Base-by-base conservation (phyloP, 2,329 filamentous ascomycete genomes). In the Cladosporium sp. region DNA sequence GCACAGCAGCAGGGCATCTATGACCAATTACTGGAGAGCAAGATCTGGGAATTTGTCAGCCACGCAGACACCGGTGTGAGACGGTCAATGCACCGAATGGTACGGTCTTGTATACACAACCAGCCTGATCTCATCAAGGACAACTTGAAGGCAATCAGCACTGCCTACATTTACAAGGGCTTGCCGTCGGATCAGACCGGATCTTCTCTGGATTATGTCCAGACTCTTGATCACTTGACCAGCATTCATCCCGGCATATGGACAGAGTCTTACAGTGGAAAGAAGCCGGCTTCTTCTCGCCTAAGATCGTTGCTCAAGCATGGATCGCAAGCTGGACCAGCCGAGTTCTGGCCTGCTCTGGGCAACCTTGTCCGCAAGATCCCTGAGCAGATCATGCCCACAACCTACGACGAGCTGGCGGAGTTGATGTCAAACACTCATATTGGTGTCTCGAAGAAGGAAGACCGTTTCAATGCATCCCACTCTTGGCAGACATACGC, bases 401-500 rank as follows among this genome's bases (percentile, higher is more conserved):
- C 43, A 10, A 63, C 78, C 11, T 61, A 71, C 3, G 75, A 83
- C 2, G 78, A 80, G 19, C 78, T 82, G 1, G 74, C 77, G 0
- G 75, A 80, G 4, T 74, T 95, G 3, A 69, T 93, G 4, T 75
- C 77, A 9, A 82, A 87, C 3, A 74, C 95, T 38, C 82, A 85
- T 56, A 75, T 78, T 34, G 91, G 91, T 0, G 79, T 96, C 7
- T 78, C 79, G 1, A 81, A 78, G 51, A 84, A 85, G 58, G 87
- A 93, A 34, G 92, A 96, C 63, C 80, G 82, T 10, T 75, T 77
- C 35, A 87, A 90, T 62, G 77, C 83, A 1, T 74, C 79, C 4
- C 74, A 79, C 45, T 88, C 87, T 7, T 96, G 89, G 84, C 80
- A 77, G 28, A 80, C 82, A 11, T 97, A 95, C 64, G 78, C 91